A percentile compares a stretch with the other conserved stretches of the same genome.
Evolutionary conservation across 495 filamentous ascomycete species (phyloP).

Genomic region (Hypoxylon lienhwacheense): DNA sequence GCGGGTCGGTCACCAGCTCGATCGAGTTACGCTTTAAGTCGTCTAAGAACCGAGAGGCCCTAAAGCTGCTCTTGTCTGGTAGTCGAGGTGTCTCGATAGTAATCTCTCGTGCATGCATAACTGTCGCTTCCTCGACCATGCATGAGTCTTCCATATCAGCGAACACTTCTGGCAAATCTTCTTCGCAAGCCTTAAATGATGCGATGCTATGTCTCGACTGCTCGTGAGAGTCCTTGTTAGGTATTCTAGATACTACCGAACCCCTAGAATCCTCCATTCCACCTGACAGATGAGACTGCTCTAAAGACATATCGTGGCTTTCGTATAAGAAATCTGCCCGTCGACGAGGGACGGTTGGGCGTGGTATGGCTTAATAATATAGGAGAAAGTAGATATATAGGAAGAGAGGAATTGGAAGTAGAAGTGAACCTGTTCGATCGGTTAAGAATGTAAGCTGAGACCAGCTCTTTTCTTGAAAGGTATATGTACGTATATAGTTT

Average conservation of each 20-base stretch:
- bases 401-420: no score
- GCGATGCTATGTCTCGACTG: constrained; percentile 28
- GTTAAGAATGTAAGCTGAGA: constrained; percentile 36
- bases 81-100: constrained; percentile 38
- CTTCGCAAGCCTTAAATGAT: constrained; percentile 26
- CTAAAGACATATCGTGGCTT: constrained; percentile 34
- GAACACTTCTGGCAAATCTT: constrained; percentile 33
- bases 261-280: constrained; percentile 7
- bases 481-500: constrained; percentile 12
- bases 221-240: constrained; percentile 15
- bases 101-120: constrained; percentile 35
- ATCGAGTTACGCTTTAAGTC: constrained; percentile 45
- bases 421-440: constrained; percentile 27
- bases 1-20: constrained; percentile 41
- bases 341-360: constrained; percentile 8
- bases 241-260: constrained; percentile 15
- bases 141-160: constrained; percentile 36
- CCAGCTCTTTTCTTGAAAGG: constrained; percentile 36
- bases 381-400: no score
- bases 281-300: constrained; percentile 17
- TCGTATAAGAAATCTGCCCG: constrained; percentile 22
- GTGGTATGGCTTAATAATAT: constrained; percentile 14
- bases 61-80: constrained; percentile 49
- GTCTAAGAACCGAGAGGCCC: constrained; percentile 47
- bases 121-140: constrained; percentile 33